Evolutionary conservation across 805 yeast species (phyloP).

Genomic region (Yarrowia bubula): DNA sequence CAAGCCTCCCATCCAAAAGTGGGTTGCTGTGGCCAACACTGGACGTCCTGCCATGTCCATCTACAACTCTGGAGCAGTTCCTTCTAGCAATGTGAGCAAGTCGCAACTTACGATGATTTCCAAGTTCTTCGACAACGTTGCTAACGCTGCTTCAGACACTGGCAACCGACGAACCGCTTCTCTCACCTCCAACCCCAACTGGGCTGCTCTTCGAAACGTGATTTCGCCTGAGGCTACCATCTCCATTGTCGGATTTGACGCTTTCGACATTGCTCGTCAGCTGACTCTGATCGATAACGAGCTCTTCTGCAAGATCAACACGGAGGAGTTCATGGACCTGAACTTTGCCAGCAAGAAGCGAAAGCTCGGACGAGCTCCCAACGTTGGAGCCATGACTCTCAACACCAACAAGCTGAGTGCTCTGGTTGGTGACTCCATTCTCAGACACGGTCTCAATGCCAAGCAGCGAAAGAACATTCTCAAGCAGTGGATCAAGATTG

Average conservation of each 20-base stretch:
- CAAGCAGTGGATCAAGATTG: constrained; percentile 42
- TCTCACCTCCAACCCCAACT: constrained; percentile 20
- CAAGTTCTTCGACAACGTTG: constrained; percentile 10
- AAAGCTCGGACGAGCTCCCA: constrained; percentile 37
- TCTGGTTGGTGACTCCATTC: constrained; percentile 41
- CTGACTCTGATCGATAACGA: constrained; percentile 39
- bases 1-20: constrained; percentile 16
- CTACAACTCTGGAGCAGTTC: constrained; percentile 29
- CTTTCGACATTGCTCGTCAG: constrained; percentile 40
- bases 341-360: constrained; percentile 38
- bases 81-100: constrained; percentile 32
- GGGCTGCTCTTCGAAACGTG: constrained; percentile 22
- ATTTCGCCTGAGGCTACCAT: constrained; percentile 25
- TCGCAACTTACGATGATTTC: constrained; percentile 33
- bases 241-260: constrained; percentile 36
- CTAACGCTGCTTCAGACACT: background rate
- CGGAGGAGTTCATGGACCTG: constrained; percentile 39
- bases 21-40: constrained; percentile 23
- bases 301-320: constrained; percentile 35
- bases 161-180: constrained; percentile 20
- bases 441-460: constrained; percentile 34
- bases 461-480: constrained; percentile 39
- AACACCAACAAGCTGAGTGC: constrained; percentile 40
- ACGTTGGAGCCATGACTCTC: constrained; percentile 36
- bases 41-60: constrained; percentile 23